A percentile compares a stretch with the other conserved stretches of the same genome.
Conservation (phyloP, 2,329 filamentous ascomycete genomes). For the Ceratocystis eucalypticola region DNA sequence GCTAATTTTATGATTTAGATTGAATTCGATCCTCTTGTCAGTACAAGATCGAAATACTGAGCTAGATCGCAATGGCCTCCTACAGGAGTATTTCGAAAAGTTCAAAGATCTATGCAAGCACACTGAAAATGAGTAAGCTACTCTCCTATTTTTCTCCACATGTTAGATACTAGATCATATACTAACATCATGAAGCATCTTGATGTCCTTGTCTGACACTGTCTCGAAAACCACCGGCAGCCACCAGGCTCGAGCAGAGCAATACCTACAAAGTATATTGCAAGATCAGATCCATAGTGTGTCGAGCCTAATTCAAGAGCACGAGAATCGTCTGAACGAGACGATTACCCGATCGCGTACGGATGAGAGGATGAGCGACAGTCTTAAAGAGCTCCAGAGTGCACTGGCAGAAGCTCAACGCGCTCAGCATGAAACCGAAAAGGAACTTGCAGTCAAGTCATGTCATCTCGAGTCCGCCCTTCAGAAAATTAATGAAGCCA, state of each 20-base stretch:
- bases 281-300: slow-evolving; percentile 1
- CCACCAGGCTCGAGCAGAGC: not conserved
- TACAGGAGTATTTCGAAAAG: slow-evolving; percentile 11
- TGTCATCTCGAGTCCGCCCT: slow-evolving; percentile 6
- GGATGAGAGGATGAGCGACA: not conserved
- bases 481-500: slow-evolving; percentile 7
- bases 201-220: slow-evolving; percentile 8
- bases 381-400: slow-evolving; percentile 11
- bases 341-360: not conserved
- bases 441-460: slow-evolving; percentile 11
- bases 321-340: slow-evolving; percentile 5
- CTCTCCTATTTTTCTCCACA: not conserved
- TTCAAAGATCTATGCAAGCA: slow-evolving; percentile 6
- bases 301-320: not conserved
- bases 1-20: slow-evolving; percentile 1
- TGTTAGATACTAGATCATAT: not conserved
- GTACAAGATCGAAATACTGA: slow-evolving; percentile 9
- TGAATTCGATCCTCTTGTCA: slow-evolving; percentile 8
- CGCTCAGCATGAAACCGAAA: slow-evolving; percentile 1
- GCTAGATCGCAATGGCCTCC: not conserved
- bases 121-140: slow-evolving; percentile 10
- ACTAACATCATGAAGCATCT: slow-evolving; percentile 11
- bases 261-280: slow-evolving; percentile 3
- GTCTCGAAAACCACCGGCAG: not conserved
- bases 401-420: slow-evolving; percentile 9